Conservation (phyloP, 306 rosid genomes). For the Cyclanthera cordifolia region DNA sequence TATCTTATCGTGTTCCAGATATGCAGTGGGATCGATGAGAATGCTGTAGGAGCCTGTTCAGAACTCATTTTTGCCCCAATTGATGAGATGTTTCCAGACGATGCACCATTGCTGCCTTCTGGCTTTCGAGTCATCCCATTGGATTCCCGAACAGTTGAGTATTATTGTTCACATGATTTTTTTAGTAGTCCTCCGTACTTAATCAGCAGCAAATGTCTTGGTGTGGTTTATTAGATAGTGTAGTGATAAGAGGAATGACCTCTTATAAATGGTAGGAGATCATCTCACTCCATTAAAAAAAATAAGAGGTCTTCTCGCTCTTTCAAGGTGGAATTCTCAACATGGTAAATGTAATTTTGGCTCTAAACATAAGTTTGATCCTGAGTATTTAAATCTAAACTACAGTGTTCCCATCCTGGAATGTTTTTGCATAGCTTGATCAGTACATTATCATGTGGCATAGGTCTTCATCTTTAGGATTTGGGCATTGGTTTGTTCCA, state of each 20-base stretch:
- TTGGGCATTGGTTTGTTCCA: not conserved
- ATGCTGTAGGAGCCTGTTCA: conserved; percentile 65
- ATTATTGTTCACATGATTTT: not conserved
- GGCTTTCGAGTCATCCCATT: conserved; percentile 90
- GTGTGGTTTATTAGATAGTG: too few relatives aligned
- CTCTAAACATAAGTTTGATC: not conserved
- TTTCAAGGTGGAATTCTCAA: too few relatives aligned
- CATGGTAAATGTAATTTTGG: not conserved
- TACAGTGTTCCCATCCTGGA: not conserved
- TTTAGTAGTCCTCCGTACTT: not conserved
- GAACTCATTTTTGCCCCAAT: conserved; percentile 88
- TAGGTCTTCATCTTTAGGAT: not conserved
- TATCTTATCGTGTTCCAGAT: conserved; percentile 29
- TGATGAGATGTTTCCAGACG: conserved; percentile 82
- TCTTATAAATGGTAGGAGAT: too few relatives aligned
- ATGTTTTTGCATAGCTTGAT: not conserved
- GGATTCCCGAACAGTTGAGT: conserved; percentile 92
- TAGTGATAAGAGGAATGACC: too few relatives aligned
- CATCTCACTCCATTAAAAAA: too few relatives aligned
- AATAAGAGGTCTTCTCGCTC: too few relatives aligned
- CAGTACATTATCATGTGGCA: not conserved
- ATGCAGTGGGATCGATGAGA: conserved; percentile 73
- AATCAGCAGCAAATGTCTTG: not conserved
- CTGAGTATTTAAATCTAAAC: not conserved
- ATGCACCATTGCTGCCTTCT: conserved; percentile 80